Base-by-base conservation (phyloP, 2,329 filamentous ascomycete species). In the Hypoxylon sp. region DNA sequence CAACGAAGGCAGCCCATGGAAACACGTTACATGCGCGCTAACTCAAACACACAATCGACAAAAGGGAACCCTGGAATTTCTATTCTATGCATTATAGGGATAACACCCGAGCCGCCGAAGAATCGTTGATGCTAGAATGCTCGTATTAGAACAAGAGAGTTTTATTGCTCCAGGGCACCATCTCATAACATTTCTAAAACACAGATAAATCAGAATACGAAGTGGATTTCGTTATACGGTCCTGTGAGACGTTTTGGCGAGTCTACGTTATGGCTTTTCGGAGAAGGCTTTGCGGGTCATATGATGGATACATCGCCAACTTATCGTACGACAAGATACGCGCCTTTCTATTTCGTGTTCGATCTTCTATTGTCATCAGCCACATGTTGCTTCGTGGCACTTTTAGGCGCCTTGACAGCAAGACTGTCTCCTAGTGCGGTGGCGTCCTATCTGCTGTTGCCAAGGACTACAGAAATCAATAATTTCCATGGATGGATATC, bases 21-120 rank as follows among this genome's bases (percentile, higher is more conserved):
- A 46, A n/a, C 25, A 41, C 29, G 53, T 56, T 56, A 41, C 41
- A 56, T 56, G 53, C 41, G 53, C 53, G 53, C 53, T 43, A 51
- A 51, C 2, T 27, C 30, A 51, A 59, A 59, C 45, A 48, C 19
- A 27, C 11, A 37, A 59, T 51, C 46, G 37, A 32, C 46, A 30
- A 39, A 41, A 32, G 29, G 34, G 25, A n/a, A 23, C 16, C 29
- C 4, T 11, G 19, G 34, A 6, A 19, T 51, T 37, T 51, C 46
- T 29, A 34, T 32, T 51, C 25, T 50, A 54, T 45, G n/a, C 25
- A 45, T 5, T 21, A 45, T 32, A n/a, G 29, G 14, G 30, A 45
- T 32, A 30, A 45, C 9, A 47, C 30, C 54, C 48, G 43, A 57
- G 29, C 23, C 14, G 30, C 37, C 21, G 29, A 41, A 32, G 14